phyloP scores from a whole-genome alignment of 2,329 filamentous ascomycete genomes.

The Aureobasidium vineae region DNA sequence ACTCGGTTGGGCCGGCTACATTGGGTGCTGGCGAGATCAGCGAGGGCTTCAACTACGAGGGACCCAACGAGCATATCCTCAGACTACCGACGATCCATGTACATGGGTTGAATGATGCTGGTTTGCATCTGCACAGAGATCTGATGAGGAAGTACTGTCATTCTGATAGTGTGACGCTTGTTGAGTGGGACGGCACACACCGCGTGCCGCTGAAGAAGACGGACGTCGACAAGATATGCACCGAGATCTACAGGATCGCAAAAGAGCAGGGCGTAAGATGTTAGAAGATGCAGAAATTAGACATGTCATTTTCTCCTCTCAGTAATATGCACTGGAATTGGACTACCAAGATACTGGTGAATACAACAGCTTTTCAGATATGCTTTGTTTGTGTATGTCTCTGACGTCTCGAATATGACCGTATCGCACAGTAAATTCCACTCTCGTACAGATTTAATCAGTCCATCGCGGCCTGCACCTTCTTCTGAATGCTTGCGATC shows the following conservation, averaged over 20 bases:
- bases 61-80: slow-evolving; percentile 51
- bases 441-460: too few relatives aligned
- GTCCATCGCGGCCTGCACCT: slow-evolving; percentile 40
- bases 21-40: slow-evolving; percentile 45
- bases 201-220: slow-evolving; percentile 65
- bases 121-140: slow-evolving; percentile 58
- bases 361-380: too few relatives aligned
- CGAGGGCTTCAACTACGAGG: slow-evolving; percentile 47
- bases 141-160: slow-evolving; percentile 61
- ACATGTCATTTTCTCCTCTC: background rate
- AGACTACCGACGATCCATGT: slow-evolving; percentile 64
- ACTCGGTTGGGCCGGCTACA: slow-evolving; percentile 40
- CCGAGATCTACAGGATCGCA: slow-evolving; percentile 54
- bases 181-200: slow-evolving; percentile 74
- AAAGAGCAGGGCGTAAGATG: slow-evolving; percentile 48
- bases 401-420: too few relatives aligned
- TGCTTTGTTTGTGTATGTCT: background rate
- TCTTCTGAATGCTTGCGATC: slow-evolving; percentile 43
- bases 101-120: slow-evolving; percentile 61
- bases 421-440: too few relatives aligned
- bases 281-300: slow-evolving; percentile 1
- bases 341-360: too few relatives aligned
- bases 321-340: background rate
- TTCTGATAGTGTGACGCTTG: slow-evolving; percentile 51
- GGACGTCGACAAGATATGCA: slow-evolving; percentile 61